Evolutionary conservation across 768 basidiomycete genomes (phyloP).

Genomic region (Hygrocybe coccinea): DNA sequence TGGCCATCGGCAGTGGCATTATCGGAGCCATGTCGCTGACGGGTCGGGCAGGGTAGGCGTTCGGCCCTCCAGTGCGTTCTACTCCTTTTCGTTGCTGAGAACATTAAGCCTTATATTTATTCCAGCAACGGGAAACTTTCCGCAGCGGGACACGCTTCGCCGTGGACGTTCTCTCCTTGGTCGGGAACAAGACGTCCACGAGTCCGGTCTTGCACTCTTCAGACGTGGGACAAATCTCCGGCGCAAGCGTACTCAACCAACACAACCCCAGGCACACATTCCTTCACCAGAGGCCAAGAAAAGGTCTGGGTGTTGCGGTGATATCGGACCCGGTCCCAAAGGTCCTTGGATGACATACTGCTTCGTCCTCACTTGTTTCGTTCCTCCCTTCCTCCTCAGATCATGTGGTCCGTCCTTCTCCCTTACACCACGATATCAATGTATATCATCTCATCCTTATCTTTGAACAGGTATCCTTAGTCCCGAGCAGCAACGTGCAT

Average conservation of each 20-base stretch:
- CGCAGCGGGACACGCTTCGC: slow-evolving; percentile 55
- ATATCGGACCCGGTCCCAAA: slow-evolving; percentile 81
- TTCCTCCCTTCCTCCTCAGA: slow-evolving; percentile 74
- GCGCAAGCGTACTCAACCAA: slow-evolving; percentile 52
- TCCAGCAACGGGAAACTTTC: slow-evolving; percentile 75
- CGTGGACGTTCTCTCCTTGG: slow-evolving; percentile 87
- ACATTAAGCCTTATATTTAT: slow-evolving; percentile 8
- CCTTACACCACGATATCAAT: background rate
- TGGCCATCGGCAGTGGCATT: slow-evolving; percentile 90
- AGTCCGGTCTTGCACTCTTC: slow-evolving; percentile 90
- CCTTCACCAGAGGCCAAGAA: slow-evolving; percentile 35
- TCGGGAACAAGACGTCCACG: slow-evolving; percentile 85
- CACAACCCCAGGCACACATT: slow-evolving; percentile 36
- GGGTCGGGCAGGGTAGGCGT: slow-evolving; percentile 61
- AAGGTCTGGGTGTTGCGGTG: slow-evolving; percentile 56
- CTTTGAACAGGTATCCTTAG: slow-evolving; percentile 68
- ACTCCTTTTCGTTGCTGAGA: slow-evolving; percentile 11
- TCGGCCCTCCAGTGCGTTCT: slow-evolving; percentile 72
- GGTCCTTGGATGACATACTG: slow-evolving; percentile 96
- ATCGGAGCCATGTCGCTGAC: slow-evolving; percentile 80
- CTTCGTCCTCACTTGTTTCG: slow-evolving; percentile 72
- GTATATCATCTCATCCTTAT: background rate
- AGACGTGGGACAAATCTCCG: slow-evolving; percentile 79
- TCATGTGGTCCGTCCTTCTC: slow-evolving; percentile 61
- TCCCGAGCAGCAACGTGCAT: slow-evolving; percentile 91